Base-by-base conservation (phyloP, 2,329 filamentous ascomycete species). In the Cercospora sp. region DNA sequence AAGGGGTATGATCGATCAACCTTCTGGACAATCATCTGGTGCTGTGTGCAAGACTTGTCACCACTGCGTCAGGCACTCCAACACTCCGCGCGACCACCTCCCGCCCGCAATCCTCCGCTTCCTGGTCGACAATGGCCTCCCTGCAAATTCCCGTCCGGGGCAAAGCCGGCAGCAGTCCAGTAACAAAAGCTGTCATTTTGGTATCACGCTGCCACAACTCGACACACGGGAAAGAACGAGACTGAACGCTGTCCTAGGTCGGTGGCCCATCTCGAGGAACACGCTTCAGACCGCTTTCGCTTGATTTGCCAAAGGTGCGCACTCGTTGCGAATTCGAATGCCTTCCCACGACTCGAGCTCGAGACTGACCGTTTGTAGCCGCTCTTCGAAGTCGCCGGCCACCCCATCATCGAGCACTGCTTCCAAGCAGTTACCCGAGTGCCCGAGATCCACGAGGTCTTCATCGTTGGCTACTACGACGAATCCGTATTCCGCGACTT, bases 401-500 rank as follows among this genome's bases (percentile, higher is more conserved):
- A 99, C 82, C 93, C 94, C 75, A 98, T 99, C 83, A 93, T 98
- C 84, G 94, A 94, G 87, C 95, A 99, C 86, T 97, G 94, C 85
- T 88, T 99, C 79, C 91, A 91, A 77, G 93, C 95, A 77, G 87
- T 98, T 77, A 89, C 92, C 73, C 96, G 94, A 80, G 92, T 98
- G 69, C 91, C 92, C 76, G 91, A 92, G 77, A 92, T 99, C 81
- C 92, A 93, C 79, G 95, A 99, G 82, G 94, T 99, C 75, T 94
- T 95, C 84, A 90, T 99, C 77, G 96, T 99, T 78, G 95, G 95
- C 78, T 99, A 99, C 87, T 99, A 98, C 81, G 95, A 99, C 80
- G 95, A 98, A 84, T 87, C 89, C 55, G 92, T 98, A 76, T 97
- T 98, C 87, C 91, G 93, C 77, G 94, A 97, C 82, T 98, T 98